Percentiles rank a stretch among this genome's conserved stretches.
Evolutionary conservation across 2,329 filamentous ascomycete species (phyloP).

Genomic region (Fusarium buxicola): DNA sequence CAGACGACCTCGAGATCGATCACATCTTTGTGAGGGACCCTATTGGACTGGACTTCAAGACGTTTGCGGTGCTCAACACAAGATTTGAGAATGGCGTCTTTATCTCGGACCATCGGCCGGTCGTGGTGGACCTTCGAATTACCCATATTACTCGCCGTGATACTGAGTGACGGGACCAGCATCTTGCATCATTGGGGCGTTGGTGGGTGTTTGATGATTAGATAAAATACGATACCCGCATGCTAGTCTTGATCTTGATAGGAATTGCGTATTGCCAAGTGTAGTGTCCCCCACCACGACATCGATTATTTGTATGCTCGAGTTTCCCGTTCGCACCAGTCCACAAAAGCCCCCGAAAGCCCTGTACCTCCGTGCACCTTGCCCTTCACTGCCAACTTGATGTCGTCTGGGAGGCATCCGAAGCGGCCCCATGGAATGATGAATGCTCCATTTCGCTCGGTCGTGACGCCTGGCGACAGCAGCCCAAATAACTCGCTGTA

Average conservation of each 20-base stretch:
- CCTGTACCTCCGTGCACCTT: constrained; percentile 17
- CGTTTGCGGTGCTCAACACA: constrained; percentile 44
- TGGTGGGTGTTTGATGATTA: constrained; percentile 1
- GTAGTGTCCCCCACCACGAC: background rate
- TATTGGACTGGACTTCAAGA: constrained; percentile 38
- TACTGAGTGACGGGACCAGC: background rate
- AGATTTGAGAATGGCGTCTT: constrained; percentile 46
- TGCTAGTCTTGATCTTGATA: background rate
- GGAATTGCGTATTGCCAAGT: background rate
- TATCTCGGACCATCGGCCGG: constrained; percentile 50
- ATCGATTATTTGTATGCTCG: constrained; percentile 1
- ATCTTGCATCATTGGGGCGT: constrained; percentile 17
- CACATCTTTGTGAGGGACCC: constrained; percentile 49
- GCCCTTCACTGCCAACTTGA: constrained; percentile 22
- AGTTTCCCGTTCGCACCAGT: constrained; percentile 32
- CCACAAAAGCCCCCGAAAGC: constrained; percentile 13
- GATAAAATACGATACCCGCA: constrained; percentile 25
- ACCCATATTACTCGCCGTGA: constrained; percentile 27
- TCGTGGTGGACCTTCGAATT: constrained; percentile 45
- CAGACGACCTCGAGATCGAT: constrained; percentile 44
- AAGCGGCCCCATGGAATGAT: constrained; percentile 33
- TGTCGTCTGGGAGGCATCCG: constrained; percentile 26
- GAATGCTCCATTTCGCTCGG: constrained; percentile 27
- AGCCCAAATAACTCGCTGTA: constrained; percentile 39
- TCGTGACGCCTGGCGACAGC: constrained; percentile 30